phyloP scores from a whole-genome alignment of 345 rosid genomes.

The Syzygium aqueum region DNA sequence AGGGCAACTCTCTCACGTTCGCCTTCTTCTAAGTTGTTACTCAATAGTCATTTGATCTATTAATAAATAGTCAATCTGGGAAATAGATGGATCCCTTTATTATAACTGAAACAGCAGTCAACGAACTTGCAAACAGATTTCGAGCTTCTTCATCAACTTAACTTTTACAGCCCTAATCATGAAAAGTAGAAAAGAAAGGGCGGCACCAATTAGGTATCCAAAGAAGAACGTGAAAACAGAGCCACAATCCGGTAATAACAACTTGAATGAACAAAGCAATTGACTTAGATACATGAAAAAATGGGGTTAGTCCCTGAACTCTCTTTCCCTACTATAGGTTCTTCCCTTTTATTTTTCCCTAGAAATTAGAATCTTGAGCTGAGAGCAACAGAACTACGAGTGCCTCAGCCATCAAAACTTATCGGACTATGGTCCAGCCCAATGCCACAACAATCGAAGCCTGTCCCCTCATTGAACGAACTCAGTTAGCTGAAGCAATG shows the following conservation, averaged over 20 bases:
- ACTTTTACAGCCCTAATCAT: not conserved
- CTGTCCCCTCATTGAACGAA: not conserved
- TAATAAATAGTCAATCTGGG: not conserved
- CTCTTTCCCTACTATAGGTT: not conserved
- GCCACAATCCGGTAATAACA: not conserved
- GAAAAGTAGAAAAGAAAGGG: not conserved
- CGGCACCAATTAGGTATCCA: not conserved
- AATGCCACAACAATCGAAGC: not conserved
- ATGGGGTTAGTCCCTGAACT: not conserved
- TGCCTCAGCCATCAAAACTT: not conserved
- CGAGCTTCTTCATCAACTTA: not conserved
- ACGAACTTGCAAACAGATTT: not conserved
- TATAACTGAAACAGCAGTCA: not conserved
- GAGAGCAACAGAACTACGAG: not conserved
- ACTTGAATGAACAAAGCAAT: not conserved
- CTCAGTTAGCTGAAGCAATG: not conserved
- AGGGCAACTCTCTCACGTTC: not conserved
- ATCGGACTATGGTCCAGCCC: not conserved
- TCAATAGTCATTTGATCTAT: not conserved
- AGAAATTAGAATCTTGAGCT: not conserved
- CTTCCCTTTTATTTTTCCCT: not conserved
- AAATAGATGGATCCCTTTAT: not conserved
- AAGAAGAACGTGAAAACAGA: not conserved
- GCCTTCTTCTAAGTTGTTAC: not conserved
- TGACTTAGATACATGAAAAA: not conserved